Conservation (phyloP, 768 basidiomycete species). For the Trametes punicea region DNA sequence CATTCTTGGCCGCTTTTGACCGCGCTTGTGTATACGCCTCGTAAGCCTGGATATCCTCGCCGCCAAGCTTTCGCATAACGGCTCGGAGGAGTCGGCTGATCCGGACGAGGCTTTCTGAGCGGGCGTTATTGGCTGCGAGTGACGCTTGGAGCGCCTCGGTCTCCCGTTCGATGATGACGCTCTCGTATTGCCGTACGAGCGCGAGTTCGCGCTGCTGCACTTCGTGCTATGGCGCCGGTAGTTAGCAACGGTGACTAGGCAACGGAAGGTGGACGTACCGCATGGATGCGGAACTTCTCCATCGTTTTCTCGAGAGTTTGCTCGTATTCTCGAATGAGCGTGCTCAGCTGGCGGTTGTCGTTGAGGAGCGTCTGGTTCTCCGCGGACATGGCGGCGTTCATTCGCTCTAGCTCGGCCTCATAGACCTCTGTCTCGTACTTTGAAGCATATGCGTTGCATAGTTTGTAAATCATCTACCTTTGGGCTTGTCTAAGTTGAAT, state of each 20-base stretch:
- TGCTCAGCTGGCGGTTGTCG: slow-evolving; percentile 94
- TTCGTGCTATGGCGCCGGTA: slow-evolving; percentile 57
- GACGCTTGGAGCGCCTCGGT: slow-evolving; percentile 59
- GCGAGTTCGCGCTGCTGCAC: slow-evolving; percentile 91
- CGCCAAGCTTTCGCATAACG: slow-evolving; percentile 64
- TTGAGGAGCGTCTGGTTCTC: slow-evolving; percentile 87
- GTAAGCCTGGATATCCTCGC: slow-evolving; percentile 46
- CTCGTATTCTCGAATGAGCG: slow-evolving; percentile 93
- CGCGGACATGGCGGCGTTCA: slow-evolving; percentile 71
- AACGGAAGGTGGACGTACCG: slow-evolving; percentile 55
- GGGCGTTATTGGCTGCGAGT: slow-evolving; percentile 58
- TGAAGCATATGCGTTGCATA: background rate
- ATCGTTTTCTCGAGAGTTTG: slow-evolving; percentile 94
- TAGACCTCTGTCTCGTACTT: slow-evolving; percentile 66
- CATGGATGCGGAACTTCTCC: slow-evolving; percentile 85
- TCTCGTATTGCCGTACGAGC: slow-evolving; percentile 87
- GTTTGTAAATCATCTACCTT: slow-evolving; percentile 49
- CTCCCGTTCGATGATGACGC: slow-evolving; percentile 72
- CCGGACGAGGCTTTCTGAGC: slow-evolving; percentile 66
- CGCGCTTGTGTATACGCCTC: slow-evolving; percentile 15
- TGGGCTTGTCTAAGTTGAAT: slow-evolving; percentile 85
- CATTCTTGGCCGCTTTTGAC: background rate
- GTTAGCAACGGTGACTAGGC: background rate
- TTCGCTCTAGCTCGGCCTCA: slow-evolving; percentile 82
- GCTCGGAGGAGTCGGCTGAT: slow-evolving; percentile 68